Evolutionary conservation across 2,329 filamentous ascomycete genomes (phyloP), one percentile per base, ranked within the genome.

Genomic region (Scolecobasidium constrictum): DNA sequence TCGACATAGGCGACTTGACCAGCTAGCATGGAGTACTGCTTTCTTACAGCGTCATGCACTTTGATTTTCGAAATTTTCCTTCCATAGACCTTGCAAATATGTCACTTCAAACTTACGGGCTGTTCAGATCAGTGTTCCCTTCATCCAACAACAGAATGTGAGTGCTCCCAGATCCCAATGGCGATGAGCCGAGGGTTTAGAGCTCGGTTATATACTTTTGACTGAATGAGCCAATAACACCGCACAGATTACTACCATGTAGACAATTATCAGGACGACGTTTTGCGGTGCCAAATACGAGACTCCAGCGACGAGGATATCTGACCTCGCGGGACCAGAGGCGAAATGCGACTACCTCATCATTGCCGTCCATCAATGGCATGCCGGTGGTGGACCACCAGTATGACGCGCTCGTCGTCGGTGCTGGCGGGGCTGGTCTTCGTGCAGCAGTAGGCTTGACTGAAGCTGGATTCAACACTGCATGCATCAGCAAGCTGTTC

Each of bases 401-500:
- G n/a, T 46, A 46, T 36, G 43, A 45, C 53, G 63, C 63, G 18
- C 63, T 67, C 26, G 64, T 67, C 12, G 58, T 67, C 16, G 63
- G 64, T 35, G 77, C 77, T 47, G 77, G 77, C 48, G 77, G 77
- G 54, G 74, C 77, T 47, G 77, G 77, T 55, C 64, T 81, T 33
- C 69, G 77, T 53, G 76, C 77, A 40, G 75, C 76, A 46, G 75
- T 80, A 52, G 77, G 77, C 51, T 65, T 81, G 34, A 75, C 76
- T 22, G 75, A 79, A 61, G 72, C 73, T 49, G 76, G 76, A 6
- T 71, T 80, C 53, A 76, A 80, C 51, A 80, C 75, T 47, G 76
- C 76, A 48, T 80, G 76, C 61, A 69, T 81, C 48, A 73, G 73
- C 21, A 80, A 79, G 56, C 64, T 79, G 23, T 80, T 79, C 56